These are phyloP conservation scores for Claviceps digitariae DNA, from an alignment of 2,329 filamentous ascomycete species.

Conservation along the genomic window DNA sequence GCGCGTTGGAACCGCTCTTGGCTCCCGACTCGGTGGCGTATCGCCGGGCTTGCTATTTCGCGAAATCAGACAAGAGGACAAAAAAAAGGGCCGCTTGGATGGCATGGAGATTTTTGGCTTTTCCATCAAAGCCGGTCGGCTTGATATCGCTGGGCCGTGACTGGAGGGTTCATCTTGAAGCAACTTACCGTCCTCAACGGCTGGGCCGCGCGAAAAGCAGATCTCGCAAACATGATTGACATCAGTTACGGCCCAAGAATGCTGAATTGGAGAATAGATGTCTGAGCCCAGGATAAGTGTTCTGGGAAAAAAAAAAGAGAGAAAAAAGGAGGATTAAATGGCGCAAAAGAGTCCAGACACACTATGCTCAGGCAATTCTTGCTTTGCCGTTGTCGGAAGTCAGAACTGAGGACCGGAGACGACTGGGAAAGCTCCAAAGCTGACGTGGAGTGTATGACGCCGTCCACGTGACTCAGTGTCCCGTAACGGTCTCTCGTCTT, in stretches of 20 bases:
- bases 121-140: background rate
- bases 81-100: background rate
- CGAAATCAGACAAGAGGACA: background rate
- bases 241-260: constrained; percentile 12
- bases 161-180: background rate
- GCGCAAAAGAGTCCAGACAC: background rate
- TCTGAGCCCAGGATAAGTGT: background rate
- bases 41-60: constrained; percentile 30
- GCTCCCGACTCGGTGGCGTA: constrained; percentile 53
- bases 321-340: background rate
- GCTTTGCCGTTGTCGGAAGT: background rate
- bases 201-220: constrained; percentile 48
- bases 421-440: background rate
- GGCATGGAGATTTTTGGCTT: background rate
- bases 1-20: constrained; percentile 43
- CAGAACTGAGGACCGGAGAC: background rate
- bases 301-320: background rate
- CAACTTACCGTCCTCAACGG: constrained; percentile 51
- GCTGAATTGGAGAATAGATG: background rate
- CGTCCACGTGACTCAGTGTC: constrained; percentile 4
- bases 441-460: constrained; percentile 2
- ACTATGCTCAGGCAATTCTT: background rate
- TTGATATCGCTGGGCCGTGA: background rate
- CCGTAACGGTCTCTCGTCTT: background rate
- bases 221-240: constrained; percentile 52